Base-by-base conservation (phyloP, 345 rosid genomes). In the Turnera subulata region DNA sequence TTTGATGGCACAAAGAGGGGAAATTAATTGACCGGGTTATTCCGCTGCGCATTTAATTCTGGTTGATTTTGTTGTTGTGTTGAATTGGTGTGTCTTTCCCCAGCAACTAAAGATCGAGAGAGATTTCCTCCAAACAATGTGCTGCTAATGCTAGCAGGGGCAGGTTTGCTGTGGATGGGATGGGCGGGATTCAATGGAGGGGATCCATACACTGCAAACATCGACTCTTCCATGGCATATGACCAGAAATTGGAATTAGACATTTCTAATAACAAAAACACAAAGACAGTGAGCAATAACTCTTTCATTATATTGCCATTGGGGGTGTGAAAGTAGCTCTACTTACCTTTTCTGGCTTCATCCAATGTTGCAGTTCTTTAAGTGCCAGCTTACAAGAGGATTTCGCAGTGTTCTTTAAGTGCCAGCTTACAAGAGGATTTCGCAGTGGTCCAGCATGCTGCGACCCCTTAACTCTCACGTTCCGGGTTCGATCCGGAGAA, bases 291-390 rank as follows among this genome's bases (percentile, higher is more conserved):
- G n/a, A n/a, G n/a, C n/a, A n/a, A n/a, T n/a, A n/a, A n/a, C n/a
- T n/a, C n/a, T n/a, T 6, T 14, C 46, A 12, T 39, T 55, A 24
- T 11, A 44, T 26, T 44, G 18, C 6, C 50, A 17, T 1, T 6
- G 16, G 20, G 52, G 43, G 24, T n/a, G 25, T 20, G 51, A 46
- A 10, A 21, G 26, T 16, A 57, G 16, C 25, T 56, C 56, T 54
- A 11, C 11, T 47, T 71, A 85, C 98, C 82, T 78, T 75, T 67
- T 88, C 83, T 17, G 96, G 88, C 59, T 63, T 69, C 96, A 88
- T 88, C 98, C 98, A 88, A 6, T 58, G 59, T 60, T 88, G 78
- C 57, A 91, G 61, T 45, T 85, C 85, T 56, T 79, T 64, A 32
- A 84, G 76, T 11, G 86, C 86, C 75, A 76, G 71, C 73, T 69